A percentile compares a stretch with the other conserved stretches of the same genome.
Evolutionary conservation across 106 monocot species (phyloP).

Genomic region (Dioscorea alata): DNA sequence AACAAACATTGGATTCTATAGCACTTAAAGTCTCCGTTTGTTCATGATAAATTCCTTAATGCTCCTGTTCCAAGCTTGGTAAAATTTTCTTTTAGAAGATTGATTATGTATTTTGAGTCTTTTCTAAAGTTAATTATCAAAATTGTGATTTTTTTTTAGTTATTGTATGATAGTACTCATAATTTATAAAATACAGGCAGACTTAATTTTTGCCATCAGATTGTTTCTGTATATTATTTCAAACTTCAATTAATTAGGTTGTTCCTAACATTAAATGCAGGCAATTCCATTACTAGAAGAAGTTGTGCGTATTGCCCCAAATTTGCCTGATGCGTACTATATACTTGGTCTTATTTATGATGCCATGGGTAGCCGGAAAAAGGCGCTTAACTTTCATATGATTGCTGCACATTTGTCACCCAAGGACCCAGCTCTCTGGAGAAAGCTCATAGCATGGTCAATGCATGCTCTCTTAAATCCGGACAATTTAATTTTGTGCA

Average conservation of each 20-base stretch:
- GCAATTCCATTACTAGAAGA: conserved; percentile 74
- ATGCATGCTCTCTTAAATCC: conserved; percentile 37
- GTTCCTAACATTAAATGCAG: conserved; percentile 31
- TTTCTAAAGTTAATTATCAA: no score
- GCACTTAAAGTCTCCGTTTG: no score
- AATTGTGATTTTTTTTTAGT: not conserved
- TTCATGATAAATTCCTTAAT: no score
- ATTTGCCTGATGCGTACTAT: conserved; percentile 67
- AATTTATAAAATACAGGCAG: not conserved
- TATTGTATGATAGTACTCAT: not conserved
- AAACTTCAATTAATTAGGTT: not conserved
- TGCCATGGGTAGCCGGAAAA: conserved; percentile 51
- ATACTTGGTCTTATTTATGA: conserved; percentile 81
- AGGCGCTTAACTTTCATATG: conserved; percentile 82
- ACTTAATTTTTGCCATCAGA: not conserved
- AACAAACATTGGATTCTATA: no score
- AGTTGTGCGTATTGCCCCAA: conserved; percentile 73
- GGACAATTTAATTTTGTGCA: not conserved
- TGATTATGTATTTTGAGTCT: no score
- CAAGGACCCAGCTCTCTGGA: conserved; percentile 90
- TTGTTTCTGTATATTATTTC: not conserved
- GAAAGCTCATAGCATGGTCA: conserved; percentile 83
- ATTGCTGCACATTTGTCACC: conserved; percentile 79
- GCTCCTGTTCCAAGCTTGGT: no score
- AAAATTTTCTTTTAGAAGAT: no score